Percentiles rank a stretch among this genome's conserved stretches.
Evolutionary conservation across 495 filamentous ascomycete species (phyloP).

Genomic region (Thozetella sp.): DNA sequence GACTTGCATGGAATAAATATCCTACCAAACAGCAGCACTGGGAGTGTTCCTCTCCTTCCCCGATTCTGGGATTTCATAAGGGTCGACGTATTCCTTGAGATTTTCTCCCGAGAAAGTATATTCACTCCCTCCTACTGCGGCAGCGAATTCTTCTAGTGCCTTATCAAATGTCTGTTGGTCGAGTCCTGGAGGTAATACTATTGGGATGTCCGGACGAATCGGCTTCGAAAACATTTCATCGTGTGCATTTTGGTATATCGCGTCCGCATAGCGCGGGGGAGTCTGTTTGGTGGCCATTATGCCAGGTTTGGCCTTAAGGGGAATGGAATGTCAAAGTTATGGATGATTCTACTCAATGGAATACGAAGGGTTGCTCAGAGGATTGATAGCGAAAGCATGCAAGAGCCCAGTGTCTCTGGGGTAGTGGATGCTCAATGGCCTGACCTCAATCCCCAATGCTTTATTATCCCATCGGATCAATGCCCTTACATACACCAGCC

Average conservation of each 20-base stretch:
- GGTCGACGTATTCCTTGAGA: conserved; percentile 33
- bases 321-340: neutral
- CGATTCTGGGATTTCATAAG: conserved; percentile 27
- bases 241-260: conserved; percentile 22
- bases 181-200: conserved; percentile 35
- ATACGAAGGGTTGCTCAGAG: no score
- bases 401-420: neutral
- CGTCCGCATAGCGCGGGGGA: conserved; percentile 5
- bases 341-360: neutral
- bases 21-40: conserved; percentile 31
- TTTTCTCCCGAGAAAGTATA: conserved; percentile 24
- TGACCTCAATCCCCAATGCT: neutral
- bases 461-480: neutral
- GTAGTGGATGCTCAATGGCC: neutral
- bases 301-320: neutral
- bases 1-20: no score
- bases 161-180: conserved; percentile 3
- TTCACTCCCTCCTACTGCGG: conserved; percentile 27
- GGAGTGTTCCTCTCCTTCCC: conserved; percentile 24
- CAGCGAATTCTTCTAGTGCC: conserved; percentile 19
- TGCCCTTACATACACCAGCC: neutral
- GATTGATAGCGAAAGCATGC: no score
- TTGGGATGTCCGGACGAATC: conserved; percentile 13
- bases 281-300: neutral
- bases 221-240: conserved; percentile 23